phyloP scores from a whole-genome alignment of 2,329 filamentous ascomycete species.

The Xylaria sp. region DNA sequence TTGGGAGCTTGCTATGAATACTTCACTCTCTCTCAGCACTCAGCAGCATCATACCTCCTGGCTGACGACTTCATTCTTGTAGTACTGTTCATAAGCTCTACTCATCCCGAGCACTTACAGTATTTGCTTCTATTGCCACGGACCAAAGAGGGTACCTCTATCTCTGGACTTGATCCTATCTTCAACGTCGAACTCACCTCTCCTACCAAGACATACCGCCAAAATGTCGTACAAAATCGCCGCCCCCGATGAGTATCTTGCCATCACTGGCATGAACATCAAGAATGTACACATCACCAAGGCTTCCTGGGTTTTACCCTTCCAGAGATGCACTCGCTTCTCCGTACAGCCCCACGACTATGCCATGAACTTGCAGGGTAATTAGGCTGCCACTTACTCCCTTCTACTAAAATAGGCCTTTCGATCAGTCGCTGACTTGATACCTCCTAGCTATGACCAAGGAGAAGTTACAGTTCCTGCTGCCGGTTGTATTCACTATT shows the following conservation, averaged over 20 bases:
- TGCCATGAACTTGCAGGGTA: constrained; percentile 72
- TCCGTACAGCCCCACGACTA: constrained; percentile 79
- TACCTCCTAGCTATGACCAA: constrained; percentile 75
- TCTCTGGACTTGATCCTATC: not conserved
- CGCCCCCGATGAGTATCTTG: constrained; percentile 82
- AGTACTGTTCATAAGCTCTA: too few species aligned
- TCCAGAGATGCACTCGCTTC: constrained; percentile 69
- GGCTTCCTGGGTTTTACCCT: constrained; percentile 73
- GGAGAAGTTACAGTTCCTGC: constrained; percentile 82
- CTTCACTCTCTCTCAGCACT: too few species aligned
- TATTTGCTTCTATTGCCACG: too few species aligned
- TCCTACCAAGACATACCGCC: not conserved
- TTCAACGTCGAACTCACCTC: not conserved
- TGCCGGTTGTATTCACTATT: constrained; percentile 86
- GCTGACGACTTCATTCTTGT: too few species aligned
- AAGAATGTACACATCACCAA: constrained; percentile 78
- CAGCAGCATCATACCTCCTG: too few species aligned
- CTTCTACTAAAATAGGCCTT: not conserved
- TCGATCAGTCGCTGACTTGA: constrained; percentile 6
- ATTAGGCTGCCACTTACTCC: not conserved
- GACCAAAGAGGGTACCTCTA: too few species aligned
- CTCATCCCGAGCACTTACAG: too few species aligned
- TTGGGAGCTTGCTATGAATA: too few species aligned
- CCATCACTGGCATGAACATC: constrained; percentile 81
- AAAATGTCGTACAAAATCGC: constrained; percentile 55